phyloP scores from a whole-genome alignment of 2,329 filamentous ascomycete genomes.

The Xylaria polymorpha region DNA sequence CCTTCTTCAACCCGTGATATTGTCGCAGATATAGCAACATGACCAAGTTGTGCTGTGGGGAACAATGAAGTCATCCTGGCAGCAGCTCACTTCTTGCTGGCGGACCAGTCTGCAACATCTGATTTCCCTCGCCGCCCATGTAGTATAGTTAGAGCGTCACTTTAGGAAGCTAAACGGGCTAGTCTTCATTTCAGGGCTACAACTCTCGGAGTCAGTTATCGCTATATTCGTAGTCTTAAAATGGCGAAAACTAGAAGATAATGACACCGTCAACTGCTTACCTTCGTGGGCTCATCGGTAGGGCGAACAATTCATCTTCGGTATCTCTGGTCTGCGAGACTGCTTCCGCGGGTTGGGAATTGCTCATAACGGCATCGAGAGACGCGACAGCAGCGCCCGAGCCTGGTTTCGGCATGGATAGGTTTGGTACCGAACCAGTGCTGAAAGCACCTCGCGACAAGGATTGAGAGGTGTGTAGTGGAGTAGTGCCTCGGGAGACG shows the following conservation, averaged over 20 bases:
- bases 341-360: slow-evolving; percentile 28
- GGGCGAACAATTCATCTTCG: slow-evolving; percentile 86
- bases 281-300: slow-evolving; percentile 84
- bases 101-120: slow-evolving; percentile 7
- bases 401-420: slow-evolving; percentile 26
- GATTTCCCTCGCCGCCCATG: not conserved
- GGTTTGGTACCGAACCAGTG: slow-evolving; percentile 46
- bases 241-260: not conserved
- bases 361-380: slow-evolving; percentile 56
- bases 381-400: slow-evolving; percentile 50
- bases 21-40: slow-evolving; percentile 1
- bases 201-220: slow-evolving; percentile 12
- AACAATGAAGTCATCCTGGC: not conserved
- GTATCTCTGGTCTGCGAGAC: slow-evolving; percentile 59
- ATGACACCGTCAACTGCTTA: not conserved
- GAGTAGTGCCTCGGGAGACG: slow-evolving; percentile 22
- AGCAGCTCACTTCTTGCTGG: slow-evolving; percentile 11
- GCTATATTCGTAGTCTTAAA: not conserved
- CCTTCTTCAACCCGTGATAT: not conserved
- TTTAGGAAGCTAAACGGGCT: slow-evolving; percentile 77
- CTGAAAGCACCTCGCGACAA: slow-evolving; percentile 48
- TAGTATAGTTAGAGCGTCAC: slow-evolving; percentile 27
- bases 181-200: slow-evolving; percentile 81
- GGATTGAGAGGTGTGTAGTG: slow-evolving; percentile 28
- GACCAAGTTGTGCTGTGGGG: slow-evolving; percentile 1